Evolutionary conservation across 352 stramenopile species (phyloP).

Genomic region (Phytophthora gonapodyides): DNA sequence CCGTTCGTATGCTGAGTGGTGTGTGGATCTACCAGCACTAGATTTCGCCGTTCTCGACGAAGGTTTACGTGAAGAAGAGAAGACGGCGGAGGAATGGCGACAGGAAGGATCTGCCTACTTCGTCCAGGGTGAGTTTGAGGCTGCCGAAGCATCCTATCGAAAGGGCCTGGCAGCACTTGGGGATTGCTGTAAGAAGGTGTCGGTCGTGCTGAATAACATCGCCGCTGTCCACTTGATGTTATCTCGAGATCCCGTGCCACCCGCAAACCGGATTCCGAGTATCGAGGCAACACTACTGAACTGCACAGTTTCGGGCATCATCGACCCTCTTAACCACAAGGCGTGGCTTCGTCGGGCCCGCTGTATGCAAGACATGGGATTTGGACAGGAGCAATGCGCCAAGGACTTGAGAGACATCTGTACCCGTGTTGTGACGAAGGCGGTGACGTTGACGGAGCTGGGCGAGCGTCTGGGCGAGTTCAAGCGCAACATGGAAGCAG

Average conservation of each 20-base stretch:
- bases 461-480: constrained; percentile 15
- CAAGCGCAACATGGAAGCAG: constrained; percentile 1
- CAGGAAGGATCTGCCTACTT: constrained; percentile 23
- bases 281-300: constrained; percentile 27
- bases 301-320: constrained; percentile 31
- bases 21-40: constrained; percentile 1
- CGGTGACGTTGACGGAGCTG: background rate
- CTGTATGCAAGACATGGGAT: constrained; percentile 24
- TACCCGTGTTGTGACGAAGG: background rate
- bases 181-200: constrained; percentile 10
- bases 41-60: constrained; percentile 2
- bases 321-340: constrained; percentile 35
- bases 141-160: constrained; percentile 22
- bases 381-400: constrained; percentile 7
- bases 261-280: background rate
- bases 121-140: constrained; percentile 1
- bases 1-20: constrained; percentile 26
- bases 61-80: background rate
- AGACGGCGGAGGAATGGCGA: constrained; percentile 17
- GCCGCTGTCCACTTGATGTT: constrained; percentile 27
- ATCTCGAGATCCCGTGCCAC: no score
- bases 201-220: constrained; percentile 35
- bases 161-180: constrained; percentile 12
- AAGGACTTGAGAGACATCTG: constrained; percentile 14
- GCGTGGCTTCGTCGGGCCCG: constrained; percentile 32